Evolutionary conservation across 164 flowering plant species (phyloP).

Genomic region (Protea cynaroides): DNA sequence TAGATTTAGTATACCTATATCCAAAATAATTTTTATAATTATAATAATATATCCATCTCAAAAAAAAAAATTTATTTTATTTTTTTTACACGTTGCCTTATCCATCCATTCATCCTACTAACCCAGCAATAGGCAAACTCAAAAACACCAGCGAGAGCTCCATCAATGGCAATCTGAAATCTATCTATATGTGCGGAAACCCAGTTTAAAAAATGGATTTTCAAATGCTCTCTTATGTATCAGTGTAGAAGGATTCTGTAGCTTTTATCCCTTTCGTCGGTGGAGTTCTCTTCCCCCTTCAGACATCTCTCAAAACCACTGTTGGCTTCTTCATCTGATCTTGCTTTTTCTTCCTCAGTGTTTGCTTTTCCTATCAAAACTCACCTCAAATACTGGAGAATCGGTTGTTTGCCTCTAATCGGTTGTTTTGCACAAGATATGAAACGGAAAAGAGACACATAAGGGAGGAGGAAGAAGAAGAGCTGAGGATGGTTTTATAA

Average conservation of each 20-base stretch:
- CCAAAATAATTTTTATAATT: no score
- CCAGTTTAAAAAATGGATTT: conserved; percentile 4
- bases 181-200: not conserved
- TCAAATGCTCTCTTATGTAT: conserved; percentile 3
- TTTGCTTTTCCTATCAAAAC: conserved; percentile 38
- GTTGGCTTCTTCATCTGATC: conserved; percentile 28
- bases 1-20: no score
- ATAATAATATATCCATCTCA: no score
- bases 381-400: conserved; percentile 29
- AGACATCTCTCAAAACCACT: conserved; percentile 20
- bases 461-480: no score
- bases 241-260: not conserved
- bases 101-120: not conserved
- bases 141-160: not conserved
- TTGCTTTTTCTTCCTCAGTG: conserved; percentile 57
- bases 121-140: conserved; percentile 4
- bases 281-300: conserved; percentile 66
- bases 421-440: no score
- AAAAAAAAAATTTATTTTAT: no score
- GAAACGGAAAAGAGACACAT: no score
- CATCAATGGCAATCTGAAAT: not conserved
- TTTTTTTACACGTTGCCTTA: not conserved
- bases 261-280: conserved; percentile 10
- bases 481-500: no score
- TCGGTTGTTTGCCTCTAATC: no score